Evolutionary conservation across 192 early-diverging fungal genomes (phyloP), one percentile per base, ranked within the genome.

Genomic region (Podila horticola): DNA sequence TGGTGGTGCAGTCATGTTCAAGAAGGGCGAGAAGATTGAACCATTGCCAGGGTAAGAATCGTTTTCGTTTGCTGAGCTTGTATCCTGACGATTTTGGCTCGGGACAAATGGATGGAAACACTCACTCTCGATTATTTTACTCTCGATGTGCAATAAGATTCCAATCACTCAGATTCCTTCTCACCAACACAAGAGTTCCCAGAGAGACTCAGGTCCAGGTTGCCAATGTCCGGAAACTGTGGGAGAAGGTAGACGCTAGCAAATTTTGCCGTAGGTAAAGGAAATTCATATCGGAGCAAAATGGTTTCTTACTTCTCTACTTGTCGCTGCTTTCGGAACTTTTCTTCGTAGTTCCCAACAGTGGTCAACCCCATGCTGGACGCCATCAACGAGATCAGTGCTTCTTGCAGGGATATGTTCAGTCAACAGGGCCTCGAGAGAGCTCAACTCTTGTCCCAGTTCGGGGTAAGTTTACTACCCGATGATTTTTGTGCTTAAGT

Each of bases 141-240:
- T 11, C 24, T 55, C 28, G 38, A 20, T 33, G 0, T 22, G 5
- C 15, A 33, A 22, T 0, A 64, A 92, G 90, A 20, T 92, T 91
- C 68, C 83, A 79, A 36, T 85, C 92, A 0, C 66, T 96, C 29
- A 87, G 90, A 2, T 93, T 98, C 63, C 69, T 99, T 1, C 77
- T 99, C n/a, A 95, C 92, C 10, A 95, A 98, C 75, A 97, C 98
- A 0, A 87, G 85, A 22, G 95, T 97, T 8, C 93, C 96, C 36
- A 94, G 97, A 76, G 92, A 95, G 74, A 98, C 98, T 4, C 94
- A 90, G 79, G 87, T 84, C 26, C 92, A 94, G 64, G 96, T 99
- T 5, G 95, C 90, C 20, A 90, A 90, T 41, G 94, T 98, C 29
- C 86, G 91, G 55, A 77, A 64, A 15, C 83, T 90, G 51, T 85